Evolutionary conservation across 1,139 yeast species (phyloP).

Genomic region (Zygosaccharomyces pseudobailii): DNA sequence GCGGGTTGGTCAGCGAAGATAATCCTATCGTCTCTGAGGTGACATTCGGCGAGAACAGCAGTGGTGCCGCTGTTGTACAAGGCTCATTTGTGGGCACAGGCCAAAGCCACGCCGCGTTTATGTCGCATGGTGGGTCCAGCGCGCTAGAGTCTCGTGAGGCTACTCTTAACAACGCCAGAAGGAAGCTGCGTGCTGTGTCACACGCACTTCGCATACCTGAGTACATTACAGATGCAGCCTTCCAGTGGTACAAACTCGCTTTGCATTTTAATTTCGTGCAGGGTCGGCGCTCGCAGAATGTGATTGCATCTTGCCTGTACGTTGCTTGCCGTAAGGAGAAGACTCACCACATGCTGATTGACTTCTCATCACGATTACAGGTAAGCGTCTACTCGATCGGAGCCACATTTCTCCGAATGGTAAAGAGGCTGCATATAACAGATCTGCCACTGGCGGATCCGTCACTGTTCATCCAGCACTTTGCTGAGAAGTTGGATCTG

Average conservation of each 20-base stretch:
- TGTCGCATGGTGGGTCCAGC: conserved; percentile 50
- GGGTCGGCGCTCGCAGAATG: conserved; percentile 92
- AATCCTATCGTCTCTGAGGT: conserved; percentile 94
- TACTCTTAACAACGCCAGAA: conserved; percentile 75
- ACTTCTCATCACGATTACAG: conserved; percentile 83
- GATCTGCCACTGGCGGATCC: conserved; percentile 89
- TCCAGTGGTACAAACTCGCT: conserved; percentile 84
- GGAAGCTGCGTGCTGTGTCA: conserved; percentile 76
- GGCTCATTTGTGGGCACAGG: conserved; percentile 92
- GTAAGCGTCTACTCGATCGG: conserved; percentile 93
- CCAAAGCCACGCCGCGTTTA: conserved; percentile 69
- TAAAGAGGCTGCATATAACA: conserved; percentile 69
- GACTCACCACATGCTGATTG: conserved; percentile 93
- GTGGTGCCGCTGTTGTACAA: conserved; percentile 94
- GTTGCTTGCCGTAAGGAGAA: conserved; percentile 88
- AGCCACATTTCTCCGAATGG: conserved; percentile 89
- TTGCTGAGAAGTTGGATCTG: conserved; percentile 80
- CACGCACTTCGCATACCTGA: conserved; percentile 75
- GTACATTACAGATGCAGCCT: conserved; percentile 78
- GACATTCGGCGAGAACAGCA: conserved; percentile 83
- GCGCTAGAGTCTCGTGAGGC: conserved; percentile 85
- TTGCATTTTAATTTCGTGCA: conserved; percentile 84
- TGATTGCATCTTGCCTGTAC: conserved; percentile 89
- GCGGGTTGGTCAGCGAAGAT: conserved; percentile 88
- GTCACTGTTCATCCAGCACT: conserved; percentile 85